Evolutionary conservation across 805 yeast genomes (phyloP), one percentile per base, ranked within the genome.

Genomic region (Metschnikowia drakensbergensis): DNA sequence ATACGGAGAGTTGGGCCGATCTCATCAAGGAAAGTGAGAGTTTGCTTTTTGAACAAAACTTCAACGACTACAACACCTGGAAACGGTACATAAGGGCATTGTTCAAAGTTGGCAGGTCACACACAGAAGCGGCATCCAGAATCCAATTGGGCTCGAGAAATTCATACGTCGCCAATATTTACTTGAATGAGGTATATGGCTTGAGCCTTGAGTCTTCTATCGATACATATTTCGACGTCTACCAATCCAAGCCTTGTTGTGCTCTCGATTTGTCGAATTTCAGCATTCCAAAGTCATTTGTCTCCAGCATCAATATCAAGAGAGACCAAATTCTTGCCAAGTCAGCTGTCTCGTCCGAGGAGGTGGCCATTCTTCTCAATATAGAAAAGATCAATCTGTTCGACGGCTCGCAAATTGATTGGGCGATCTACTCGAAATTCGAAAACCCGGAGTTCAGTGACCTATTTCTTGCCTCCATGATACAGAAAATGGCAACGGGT

Each of bases 21-120:
- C 63, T 88, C 10, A 71, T 58, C 52, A n/a, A 23, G 22, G 51
- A 26, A 32, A 32, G 47, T 25, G 63, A 70, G 0, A 67, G 68
- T 50, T 70, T 80, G 10, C 62, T 89, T 31, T 67, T 74, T 13
- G 69, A 66, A 3, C 66, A 75, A 25, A 63, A 72, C 7, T 76
- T 86, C 47, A 89, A 91, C 63, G 96, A 90, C 62, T 91, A 81
- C 72, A 78, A 80, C 48, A 80, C 89, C 34, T 88, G 95, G 88
- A 78, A 81, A 54, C 67, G 72, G 13, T 64, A 78, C 43, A 73
- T 80, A 22, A 66, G 71, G 39, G 68, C 90, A 2, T 73, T 75
- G 0, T 57, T 60, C 17, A 55, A 73, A 26, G 53, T 76, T 23
- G 65, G 58, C 9, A 57, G 64, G 46, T 43, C 66, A 2, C 65